Base-by-base conservation (phyloP, 495 filamentous ascomycete genomes). In the Penicillium flavigenum region DNA sequence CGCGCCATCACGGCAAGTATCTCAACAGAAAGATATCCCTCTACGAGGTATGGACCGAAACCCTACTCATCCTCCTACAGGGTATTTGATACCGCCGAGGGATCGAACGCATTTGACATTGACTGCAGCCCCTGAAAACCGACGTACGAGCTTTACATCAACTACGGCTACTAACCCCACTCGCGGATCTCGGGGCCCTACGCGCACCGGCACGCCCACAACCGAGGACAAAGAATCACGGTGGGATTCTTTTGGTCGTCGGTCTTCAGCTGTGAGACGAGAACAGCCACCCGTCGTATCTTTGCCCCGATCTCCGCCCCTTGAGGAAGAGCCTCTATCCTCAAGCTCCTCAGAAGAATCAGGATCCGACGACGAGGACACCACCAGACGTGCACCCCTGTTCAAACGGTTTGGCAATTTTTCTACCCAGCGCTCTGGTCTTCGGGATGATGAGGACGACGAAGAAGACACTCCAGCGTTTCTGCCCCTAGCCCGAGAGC, bases 401-500 rank as follows among this genome's bases (percentile, higher is more conserved):
- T 73, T 74, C 47, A 66, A 65, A 48, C 73, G 69, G 7, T 75
- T 76, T 45, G 75, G 74, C 6, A 71, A 72, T 53, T 73, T 71
- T 41, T 79, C 76, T 1, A 72, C 61, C 1, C 72, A 76, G 32
- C 67, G 63, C 14, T 61, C 67, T 0, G 64, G 72, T 10, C 49
- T 76, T 1, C 60, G 68, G 9, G 75, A 75, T 48, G 72, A 76
- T 11, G 72, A 78, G 6, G 72, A 77, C 34, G 76, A 80, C 9
- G 79, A 81, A 9, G 81, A 83, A 39, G 81, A 83, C 31, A 70
- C 76, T 0, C 88, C 89, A 1, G 86, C 88, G 1, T 96, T 93
- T 63, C 79, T 94, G 3, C 91, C 92, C 1, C 83, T 90, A 61
- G 64, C 55, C 38, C 73, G 60, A 32, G 71, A 65, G 19, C 62